Evolutionary conservation across 2,329 filamentous ascomycete genomes (phyloP), one percentile per base, ranked within the genome.

Genomic region (Colletotrichum spaethianum): DNA sequence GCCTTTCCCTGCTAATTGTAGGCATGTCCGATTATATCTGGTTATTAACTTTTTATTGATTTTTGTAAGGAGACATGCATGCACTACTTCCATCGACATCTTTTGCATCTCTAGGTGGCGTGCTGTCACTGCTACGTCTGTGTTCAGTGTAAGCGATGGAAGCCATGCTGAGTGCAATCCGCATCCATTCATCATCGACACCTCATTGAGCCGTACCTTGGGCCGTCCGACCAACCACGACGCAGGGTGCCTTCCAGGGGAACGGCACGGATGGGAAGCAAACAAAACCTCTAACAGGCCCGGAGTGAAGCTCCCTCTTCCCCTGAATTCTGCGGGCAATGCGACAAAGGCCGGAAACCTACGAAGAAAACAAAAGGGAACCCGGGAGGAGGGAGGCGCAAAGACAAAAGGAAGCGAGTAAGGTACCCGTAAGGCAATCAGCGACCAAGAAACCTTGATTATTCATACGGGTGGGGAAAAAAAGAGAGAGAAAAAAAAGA

Each of bases 251-350:
- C 57, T 33, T 40, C 53, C n/a, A 59, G 59, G 69, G 59, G 65
- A 72, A 46, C 36, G n/a, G 59, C 44, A 52, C 31, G 60, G 60
- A 63, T 40, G 33, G 44, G 36, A 68, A 69, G 59, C 64, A 69
- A 63, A 60, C 69, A 63, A 62, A 42, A n/a, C 40, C 42, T 59
- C 26, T 63, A 52, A 69, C 57, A 63, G 64, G 59, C 16, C 57
- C 57, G 52, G 52, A 57, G 52, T 36, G 44, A 57, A 68, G 64
- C 52, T 52, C 48, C 48, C 33, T 38, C 55, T 57, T 63, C 40
- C 48, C 42, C 50, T 57, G 28, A n/a, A 28, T 38, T 23, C 56
- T 40, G 67, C 28, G 55, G 67, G 40, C 55, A 50, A 46, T 33
- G 48, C 60, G 40, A 68, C 68, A 56, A 68, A 62, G 44, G 44